phyloP scores from a whole-genome alignment of 129 eudicot genomes.

The Artemisia argyi region DNA sequence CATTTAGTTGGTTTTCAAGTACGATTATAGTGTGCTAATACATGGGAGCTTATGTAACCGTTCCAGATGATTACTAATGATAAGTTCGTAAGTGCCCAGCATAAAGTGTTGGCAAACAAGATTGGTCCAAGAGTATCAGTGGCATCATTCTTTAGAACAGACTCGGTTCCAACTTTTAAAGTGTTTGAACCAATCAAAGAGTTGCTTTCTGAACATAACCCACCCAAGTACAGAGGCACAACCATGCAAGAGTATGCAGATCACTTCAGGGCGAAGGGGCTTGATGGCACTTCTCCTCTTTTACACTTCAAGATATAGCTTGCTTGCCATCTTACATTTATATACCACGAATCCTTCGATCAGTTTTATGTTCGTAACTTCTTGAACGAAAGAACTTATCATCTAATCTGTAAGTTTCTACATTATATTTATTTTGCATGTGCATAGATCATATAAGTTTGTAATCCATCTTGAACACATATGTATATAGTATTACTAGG shows the following conservation, averaged over 20 bases:
- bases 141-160: slow-evolving; percentile 45
- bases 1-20: background rate
- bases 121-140: slow-evolving; percentile 58
- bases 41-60: background rate
- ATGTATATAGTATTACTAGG: no score
- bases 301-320: slow-evolving; percentile 42
- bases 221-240: slow-evolving; percentile 44
- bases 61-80: slow-evolving; percentile 63
- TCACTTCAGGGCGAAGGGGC: slow-evolving; percentile 18
- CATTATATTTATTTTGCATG: no score
- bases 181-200: slow-evolving; percentile 55
- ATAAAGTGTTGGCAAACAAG: slow-evolving; percentile 51
- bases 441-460: no score
- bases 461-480: no score
- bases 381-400: no score
- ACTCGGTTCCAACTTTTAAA: slow-evolving; percentile 4
- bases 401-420: no score
- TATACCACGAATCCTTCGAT: no score
- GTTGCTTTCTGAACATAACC: slow-evolving; percentile 49
- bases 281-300: slow-evolving; percentile 39
- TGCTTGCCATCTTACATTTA: no score
- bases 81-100: slow-evolving; percentile 54
- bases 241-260: slow-evolving; percentile 30
- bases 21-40: background rate
- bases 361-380: no score